Percentiles rank a stretch among this genome's conserved stretches.
Conservation (phyloP, 2,329 filamentous ascomycete species). For the Corinectria fuckeliana region DNA sequence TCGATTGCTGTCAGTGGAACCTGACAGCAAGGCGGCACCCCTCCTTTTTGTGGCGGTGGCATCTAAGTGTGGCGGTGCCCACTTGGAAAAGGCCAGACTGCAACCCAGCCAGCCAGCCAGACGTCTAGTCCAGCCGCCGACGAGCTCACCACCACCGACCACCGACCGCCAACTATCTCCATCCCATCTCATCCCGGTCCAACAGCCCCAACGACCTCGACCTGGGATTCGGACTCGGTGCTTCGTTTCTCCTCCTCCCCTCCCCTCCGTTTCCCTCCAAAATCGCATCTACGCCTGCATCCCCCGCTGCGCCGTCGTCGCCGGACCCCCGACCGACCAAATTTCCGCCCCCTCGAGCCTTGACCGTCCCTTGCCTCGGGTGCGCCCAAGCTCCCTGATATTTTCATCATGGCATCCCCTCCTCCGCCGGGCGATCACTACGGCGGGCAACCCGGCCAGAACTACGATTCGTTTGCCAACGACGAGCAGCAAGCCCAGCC, state of each 20-base stretch:
- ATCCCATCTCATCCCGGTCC: slow-evolving; percentile 30
- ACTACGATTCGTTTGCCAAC: slow-evolving; percentile 56
- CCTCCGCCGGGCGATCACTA: slow-evolving; percentile 58
- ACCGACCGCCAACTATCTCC: slow-evolving; percentile 26
- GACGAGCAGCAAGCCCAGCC: slow-evolving; percentile 51
- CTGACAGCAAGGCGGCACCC: slow-evolving; percentile 28
- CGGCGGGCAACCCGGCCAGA: slow-evolving; percentile 34
- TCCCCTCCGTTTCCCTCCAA: background rate
- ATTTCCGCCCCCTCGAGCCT: background rate
- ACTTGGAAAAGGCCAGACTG: slow-evolving; percentile 39
- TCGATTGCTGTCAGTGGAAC: slow-evolving; percentile 12
- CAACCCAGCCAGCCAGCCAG: slow-evolving; percentile 13
- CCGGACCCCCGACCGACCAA: slow-evolving; percentile 22
- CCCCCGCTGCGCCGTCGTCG: slow-evolving; percentile 17
- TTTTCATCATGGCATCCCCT: slow-evolving; percentile 61
- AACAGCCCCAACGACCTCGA: slow-evolving; percentile 25
- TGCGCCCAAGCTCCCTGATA: slow-evolving; percentile 38
- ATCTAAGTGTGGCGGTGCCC: slow-evolving; percentile 36
- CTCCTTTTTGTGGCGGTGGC: slow-evolving; percentile 33
- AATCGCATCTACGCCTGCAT: slow-evolving; percentile 8
- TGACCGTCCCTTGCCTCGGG: slow-evolving; percentile 25
- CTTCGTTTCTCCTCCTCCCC: slow-evolving; percentile 15
- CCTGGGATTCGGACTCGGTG: slow-evolving; percentile 33
- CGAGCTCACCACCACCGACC: slow-evolving; percentile 32
- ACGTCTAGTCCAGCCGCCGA: slow-evolving; percentile 31